These are phyloP conservation scores for Trichoderma erinaceum DNA, from an alignment of 495 filamentous ascomycete genomes.

Conservation along the genomic window DNA sequence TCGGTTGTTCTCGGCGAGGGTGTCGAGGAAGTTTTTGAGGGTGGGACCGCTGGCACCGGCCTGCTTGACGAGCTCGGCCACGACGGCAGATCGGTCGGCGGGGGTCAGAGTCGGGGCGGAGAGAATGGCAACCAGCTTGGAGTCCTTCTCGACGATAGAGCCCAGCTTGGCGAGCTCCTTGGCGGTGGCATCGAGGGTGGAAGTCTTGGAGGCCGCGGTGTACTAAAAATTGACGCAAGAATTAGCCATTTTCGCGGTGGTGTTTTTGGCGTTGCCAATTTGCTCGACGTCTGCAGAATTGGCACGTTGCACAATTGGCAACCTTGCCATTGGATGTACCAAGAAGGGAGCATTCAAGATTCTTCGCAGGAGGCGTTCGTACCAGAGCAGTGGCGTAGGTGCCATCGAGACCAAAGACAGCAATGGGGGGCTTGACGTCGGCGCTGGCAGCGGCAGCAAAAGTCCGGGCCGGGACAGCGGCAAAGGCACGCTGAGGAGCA, in stretches of 20 bases:
- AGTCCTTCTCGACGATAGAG: constrained; percentile 68
- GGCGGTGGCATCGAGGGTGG: constrained; percentile 72
- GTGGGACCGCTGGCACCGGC: constrained; percentile 64
- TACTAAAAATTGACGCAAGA: constrained; percentile 52
- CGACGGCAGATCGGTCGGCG: constrained; percentile 74
- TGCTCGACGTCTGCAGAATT: not conserved
- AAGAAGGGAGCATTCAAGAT: constrained; percentile 15
- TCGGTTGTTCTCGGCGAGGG: constrained; percentile 93
- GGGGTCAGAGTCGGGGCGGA: constrained; percentile 68
- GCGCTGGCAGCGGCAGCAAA: constrained; percentile 69
- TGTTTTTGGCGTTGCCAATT: constrained; percentile 2
- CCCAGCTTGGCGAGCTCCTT: constrained; percentile 65
- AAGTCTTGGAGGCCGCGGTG: constrained; percentile 85
- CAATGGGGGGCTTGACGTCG: constrained; percentile 73
- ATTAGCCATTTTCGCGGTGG: not conserved
- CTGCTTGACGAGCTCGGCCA: constrained; percentile 77
- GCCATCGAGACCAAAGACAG: constrained; percentile 91
- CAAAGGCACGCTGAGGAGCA: constrained; percentile 42
- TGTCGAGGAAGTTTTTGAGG: constrained; percentile 86
- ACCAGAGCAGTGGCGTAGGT: constrained; percentile 98
- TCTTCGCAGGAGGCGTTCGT: constrained; percentile 34
- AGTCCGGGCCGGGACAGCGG: constrained; percentile 43
- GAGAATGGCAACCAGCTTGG: constrained; percentile 71
- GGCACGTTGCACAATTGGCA: not conserved
- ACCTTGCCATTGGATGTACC: not conserved